Percentiles rank a stretch among this genome's conserved stretches.
Conservation (phyloP, 495 filamentous ascomycete species). For the Penicillium verhagenii region DNA sequence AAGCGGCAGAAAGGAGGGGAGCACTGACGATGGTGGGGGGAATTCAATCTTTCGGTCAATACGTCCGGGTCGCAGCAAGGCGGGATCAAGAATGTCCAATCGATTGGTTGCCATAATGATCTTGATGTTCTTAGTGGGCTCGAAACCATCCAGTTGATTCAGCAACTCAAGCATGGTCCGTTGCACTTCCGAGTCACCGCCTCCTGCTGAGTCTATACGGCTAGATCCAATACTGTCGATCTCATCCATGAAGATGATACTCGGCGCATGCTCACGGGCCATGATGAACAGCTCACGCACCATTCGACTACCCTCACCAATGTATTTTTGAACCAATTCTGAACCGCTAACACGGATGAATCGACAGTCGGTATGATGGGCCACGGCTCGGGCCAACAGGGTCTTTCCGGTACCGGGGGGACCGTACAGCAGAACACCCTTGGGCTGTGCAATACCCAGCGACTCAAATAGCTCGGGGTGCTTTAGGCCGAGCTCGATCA, state of each 20-base stretch:
- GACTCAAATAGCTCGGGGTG: constrained; percentile 99
- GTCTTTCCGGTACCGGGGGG: constrained; percentile 98
- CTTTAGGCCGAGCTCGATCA: constrained; percentile 97
- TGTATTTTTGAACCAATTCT: constrained; percentile 98
- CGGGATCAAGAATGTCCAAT: constrained; percentile 94
- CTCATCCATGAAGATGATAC: constrained; percentile 99
- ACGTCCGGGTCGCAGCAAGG: constrained; percentile 86
- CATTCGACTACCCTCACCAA: constrained; percentile 97
- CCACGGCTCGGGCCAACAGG: constrained; percentile 88
- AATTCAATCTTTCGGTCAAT: constrained; percentile 99
- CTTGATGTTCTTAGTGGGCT: constrained; percentile 99
- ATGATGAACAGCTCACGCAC: constrained; percentile 98
- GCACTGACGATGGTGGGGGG: constrained; percentile 78
- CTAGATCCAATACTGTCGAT: constrained; percentile 98
- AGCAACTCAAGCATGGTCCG: constrained; percentile 98
- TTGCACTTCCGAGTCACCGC: constrained; percentile 98
- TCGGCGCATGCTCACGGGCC: constrained; percentile 98
- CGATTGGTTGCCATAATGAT: constrained; percentile 99
- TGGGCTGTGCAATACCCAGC: constrained; percentile 95
- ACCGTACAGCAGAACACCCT: constrained; percentile 95
- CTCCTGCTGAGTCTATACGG: constrained; percentile 90
- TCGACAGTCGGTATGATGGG: constrained; percentile 97
- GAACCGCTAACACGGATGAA: constrained; percentile 97
- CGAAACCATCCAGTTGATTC: constrained; percentile 98
- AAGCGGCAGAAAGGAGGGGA: neutral